A percentile compares a stretch with the other conserved stretches of the same genome.
phyloP scores from a whole-genome alignment of 805 yeast genomes.

The Hemisphaericaspora nanyangensis region DNA sequence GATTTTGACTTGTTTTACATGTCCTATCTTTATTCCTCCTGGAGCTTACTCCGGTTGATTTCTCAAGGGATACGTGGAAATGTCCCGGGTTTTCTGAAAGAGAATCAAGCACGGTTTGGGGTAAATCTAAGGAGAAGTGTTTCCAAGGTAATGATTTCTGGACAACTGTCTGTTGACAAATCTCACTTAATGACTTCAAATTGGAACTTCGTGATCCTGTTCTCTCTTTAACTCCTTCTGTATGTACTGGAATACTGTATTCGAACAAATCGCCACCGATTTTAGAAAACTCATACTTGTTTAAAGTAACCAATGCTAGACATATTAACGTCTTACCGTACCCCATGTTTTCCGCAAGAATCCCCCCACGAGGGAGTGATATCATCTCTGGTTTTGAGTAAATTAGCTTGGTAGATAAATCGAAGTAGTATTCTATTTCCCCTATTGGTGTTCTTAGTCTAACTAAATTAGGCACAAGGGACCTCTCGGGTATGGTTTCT shows the following conservation, averaged over 20 bases:
- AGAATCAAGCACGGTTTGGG: constrained; percentile 35
- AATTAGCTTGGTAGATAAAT: constrained; percentile 29
- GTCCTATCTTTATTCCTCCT: constrained; percentile 11
- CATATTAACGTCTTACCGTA: constrained; percentile 62
- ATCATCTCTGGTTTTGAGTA: constrained; percentile 38
- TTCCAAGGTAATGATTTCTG: constrained; percentile 59
- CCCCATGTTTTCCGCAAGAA: constrained; percentile 67
- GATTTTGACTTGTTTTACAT: constrained; percentile 13
- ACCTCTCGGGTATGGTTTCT: constrained; percentile 37
- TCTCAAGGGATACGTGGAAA: constrained; percentile 31
- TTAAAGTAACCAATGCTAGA: constrained; percentile 50
- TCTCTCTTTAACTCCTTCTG: background rate
- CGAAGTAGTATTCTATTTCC: constrained; percentile 25
- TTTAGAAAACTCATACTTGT: constrained; percentile 48
- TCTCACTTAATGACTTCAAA: constrained; percentile 23
- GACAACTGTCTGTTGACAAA: constrained; percentile 42
- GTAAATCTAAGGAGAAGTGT: constrained; percentile 39
- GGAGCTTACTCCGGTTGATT: constrained; percentile 16
- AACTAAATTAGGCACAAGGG: constrained; percentile 33
- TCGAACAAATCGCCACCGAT: constrained; percentile 35
- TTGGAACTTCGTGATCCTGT: background rate
- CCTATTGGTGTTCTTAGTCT: constrained; percentile 7
- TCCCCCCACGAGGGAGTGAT: constrained; percentile 55
- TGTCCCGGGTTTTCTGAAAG: constrained; percentile 41
- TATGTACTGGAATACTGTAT: constrained; percentile 13